Evolutionary conservation across 331 rosid genomes (phyloP).

Genomic region (Cydonia oblonga): DNA sequence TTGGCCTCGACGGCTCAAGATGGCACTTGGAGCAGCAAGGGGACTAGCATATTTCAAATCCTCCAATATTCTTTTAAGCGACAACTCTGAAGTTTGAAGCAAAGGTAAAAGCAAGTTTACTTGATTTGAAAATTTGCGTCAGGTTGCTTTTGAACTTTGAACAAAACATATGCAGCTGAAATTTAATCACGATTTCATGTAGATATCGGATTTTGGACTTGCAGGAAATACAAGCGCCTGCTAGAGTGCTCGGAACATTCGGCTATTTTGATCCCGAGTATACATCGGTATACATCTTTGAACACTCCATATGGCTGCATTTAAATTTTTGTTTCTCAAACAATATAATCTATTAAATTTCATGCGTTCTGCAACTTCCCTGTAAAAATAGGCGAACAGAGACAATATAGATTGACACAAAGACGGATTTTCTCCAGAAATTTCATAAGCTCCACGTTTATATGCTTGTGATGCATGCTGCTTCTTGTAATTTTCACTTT

Average conservation of each 20-base stretch:
- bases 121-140: not conserved
- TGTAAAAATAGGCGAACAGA: not conserved
- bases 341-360: not conserved
- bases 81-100: conserved; percentile 65
- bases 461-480: not conserved
- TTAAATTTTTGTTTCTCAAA: not conserved
- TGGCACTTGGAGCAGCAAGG: conserved; percentile 87
- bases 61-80: conserved; percentile 58
- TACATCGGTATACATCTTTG: conserved; percentile 53
- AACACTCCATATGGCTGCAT: not conserved
- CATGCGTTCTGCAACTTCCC: not conserved
- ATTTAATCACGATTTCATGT: not conserved
- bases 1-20: conserved; percentile 68
- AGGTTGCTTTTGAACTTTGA: not conserved
- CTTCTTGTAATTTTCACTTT: not conserved
- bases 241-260: conserved; percentile 90
- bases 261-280: conserved; percentile 96
- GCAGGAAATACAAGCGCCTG: conserved; percentile 75
- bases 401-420: not conserved
- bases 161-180: not conserved
- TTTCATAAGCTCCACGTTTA: not conserved
- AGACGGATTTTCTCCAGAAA: not conserved
- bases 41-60: conserved; percentile 87
- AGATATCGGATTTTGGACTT: conserved; percentile 97
- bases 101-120: conserved; percentile 27